Conservation (phyloP, 2,329 filamentous ascomycete species). For the Ustulina deusta region DNA sequence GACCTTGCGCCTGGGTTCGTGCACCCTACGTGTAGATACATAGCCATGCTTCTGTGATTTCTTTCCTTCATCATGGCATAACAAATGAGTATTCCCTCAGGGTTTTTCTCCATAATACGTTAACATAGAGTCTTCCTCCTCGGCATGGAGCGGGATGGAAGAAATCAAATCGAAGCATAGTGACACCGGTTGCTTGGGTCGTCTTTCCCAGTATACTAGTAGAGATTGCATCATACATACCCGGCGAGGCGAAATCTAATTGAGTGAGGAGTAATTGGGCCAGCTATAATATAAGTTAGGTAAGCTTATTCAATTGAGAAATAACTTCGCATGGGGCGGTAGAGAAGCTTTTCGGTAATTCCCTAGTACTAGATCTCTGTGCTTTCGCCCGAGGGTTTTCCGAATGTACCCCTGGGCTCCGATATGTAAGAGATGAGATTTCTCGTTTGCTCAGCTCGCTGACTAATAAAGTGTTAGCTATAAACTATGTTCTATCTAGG, state of each 20-base stretch:
- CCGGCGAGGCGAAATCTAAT: background rate
- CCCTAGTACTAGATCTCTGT: conserved; percentile 15
- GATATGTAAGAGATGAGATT: conserved; percentile 15
- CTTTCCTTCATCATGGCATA: no score
- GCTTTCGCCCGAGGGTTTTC: background rate
- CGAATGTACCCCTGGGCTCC: conserved; percentile 12
- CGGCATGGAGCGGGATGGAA: background rate
- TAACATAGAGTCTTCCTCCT: background rate
- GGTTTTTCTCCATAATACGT: no score
- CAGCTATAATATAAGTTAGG: background rate
- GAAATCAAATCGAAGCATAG: conserved; percentile 4
- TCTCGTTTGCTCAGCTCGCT: background rate
- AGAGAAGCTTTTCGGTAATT: background rate
- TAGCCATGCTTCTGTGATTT: no score
- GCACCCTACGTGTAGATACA: no score
- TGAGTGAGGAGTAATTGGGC: conserved; percentile 8
- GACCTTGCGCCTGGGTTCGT: no score
- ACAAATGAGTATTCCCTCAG: no score
- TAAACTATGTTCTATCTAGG: background rate
- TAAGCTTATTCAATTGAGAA: background rate
- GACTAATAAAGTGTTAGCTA: conserved; percentile 4
- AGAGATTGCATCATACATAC: conserved; percentile 12
- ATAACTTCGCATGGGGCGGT: background rate
- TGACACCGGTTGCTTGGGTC: background rate
- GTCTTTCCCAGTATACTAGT: background rate